Conservation (phyloP, 2,329 filamentous ascomycete species). For the Aspergillus nomiae region DNA sequence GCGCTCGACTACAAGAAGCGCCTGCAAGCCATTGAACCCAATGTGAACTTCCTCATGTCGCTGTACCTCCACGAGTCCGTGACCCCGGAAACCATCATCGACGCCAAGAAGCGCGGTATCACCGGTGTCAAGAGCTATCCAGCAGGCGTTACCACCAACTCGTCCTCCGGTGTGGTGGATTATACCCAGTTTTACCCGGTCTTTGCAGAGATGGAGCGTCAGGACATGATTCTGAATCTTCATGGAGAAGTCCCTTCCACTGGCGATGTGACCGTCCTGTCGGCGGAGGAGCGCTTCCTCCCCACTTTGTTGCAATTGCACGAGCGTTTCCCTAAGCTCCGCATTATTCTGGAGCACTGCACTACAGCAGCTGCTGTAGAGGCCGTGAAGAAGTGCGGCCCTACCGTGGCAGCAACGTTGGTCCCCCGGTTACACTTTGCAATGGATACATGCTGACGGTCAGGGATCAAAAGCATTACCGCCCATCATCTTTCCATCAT, state of each 20-base stretch:
- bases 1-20: conserved; percentile 67
- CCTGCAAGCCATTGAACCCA: conserved; percentile 61
- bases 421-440: background rate
- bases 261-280: conserved; percentile 58
- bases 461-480: conserved; percentile 66
- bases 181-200: conserved; percentile 56
- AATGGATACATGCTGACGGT: background rate
- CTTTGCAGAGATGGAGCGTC: conserved; percentile 85
- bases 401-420: conserved; percentile 63
- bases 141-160: conserved; percentile 60
- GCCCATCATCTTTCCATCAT: conserved; percentile 83
- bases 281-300: conserved; percentile 75
- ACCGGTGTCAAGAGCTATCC: conserved; percentile 59
- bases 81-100: conserved; percentile 68
- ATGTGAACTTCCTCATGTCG: conserved; percentile 73
- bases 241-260: conserved; percentile 68
- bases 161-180: conserved; percentile 51
- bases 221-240: conserved; percentile 84
- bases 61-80: conserved; percentile 67
- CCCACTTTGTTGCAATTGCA: conserved; percentile 77
- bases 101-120: conserved; percentile 73
- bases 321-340: conserved; percentile 65
- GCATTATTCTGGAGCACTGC: conserved; percentile 75
- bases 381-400: conserved; percentile 74
- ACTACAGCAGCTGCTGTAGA: conserved; percentile 80